Conservation (phyloP, 164 flowering plant genomes). For the Piper longum region DNA sequence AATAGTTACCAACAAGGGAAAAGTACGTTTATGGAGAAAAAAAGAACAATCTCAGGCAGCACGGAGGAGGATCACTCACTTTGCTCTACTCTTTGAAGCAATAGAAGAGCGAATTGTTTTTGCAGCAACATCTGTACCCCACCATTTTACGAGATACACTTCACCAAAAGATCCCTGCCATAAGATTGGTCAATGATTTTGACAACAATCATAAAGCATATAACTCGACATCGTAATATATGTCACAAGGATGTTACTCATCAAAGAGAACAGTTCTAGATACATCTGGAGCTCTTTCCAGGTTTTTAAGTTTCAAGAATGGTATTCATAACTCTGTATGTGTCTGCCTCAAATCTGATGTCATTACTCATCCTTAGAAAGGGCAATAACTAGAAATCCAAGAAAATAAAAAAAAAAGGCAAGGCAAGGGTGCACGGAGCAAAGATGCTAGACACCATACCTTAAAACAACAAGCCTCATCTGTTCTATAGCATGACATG, state of each 20-base stretch:
- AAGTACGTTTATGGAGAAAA: too few species aligned
- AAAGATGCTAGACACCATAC: background rate
- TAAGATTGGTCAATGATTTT: background rate
- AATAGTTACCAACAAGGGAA: too few species aligned
- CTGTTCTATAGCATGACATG: background rate
- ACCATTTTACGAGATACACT: slow-evolving; percentile 53
- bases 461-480: background rate
- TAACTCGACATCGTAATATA: background rate
- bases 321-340: background rate
- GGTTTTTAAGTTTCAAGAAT: background rate
- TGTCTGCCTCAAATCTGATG: background rate
- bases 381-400: background rate
- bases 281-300: background rate
- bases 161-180: slow-evolving; percentile 55
- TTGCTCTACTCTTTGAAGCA: slow-evolving; percentile 43
- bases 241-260: background rate
- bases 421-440: background rate
- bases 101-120: slow-evolving; percentile 54
- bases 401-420: background rate
- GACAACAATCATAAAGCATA: background rate
- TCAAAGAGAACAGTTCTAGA: background rate
- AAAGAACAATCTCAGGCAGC: background rate
- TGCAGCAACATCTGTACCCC: slow-evolving; percentile 59
- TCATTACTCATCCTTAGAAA: background rate
- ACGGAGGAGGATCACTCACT: slow-evolving; percentile 16